Percentiles rank a stretch among this genome's conserved stretches.
Evolutionary conservation across 805 yeast species (phyloP).

Genomic region (Wickerhamiella nectarea): DNA sequence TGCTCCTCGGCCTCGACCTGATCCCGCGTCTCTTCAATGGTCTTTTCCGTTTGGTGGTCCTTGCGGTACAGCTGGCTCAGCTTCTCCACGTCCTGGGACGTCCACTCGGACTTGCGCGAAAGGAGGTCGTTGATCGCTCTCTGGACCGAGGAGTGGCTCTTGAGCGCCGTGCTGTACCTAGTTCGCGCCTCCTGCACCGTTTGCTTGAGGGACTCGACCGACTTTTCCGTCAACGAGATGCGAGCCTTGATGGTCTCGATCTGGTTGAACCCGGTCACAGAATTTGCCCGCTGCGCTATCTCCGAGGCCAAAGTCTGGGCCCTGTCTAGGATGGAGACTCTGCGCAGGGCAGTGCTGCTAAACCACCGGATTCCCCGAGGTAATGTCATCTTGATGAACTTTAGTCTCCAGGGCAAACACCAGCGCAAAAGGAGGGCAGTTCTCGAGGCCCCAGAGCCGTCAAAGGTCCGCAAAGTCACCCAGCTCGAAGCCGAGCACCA

Average conservation of each 20-base stretch:
- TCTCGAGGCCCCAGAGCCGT: background rate
- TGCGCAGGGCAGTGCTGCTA: background rate
- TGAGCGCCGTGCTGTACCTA: slow-evolving; percentile 23
- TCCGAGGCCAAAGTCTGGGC: slow-evolving; percentile 26
- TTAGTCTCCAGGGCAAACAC: slow-evolving; percentile 1
- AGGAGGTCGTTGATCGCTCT: slow-evolving; percentile 74
- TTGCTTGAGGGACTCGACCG: slow-evolving; percentile 36
- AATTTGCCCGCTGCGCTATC: slow-evolving; percentile 53
- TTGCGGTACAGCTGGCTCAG: slow-evolving; percentile 70
- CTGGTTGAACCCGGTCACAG: slow-evolving; percentile 78
- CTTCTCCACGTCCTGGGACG: slow-evolving; percentile 59
- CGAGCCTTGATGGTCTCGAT: slow-evolving; percentile 57
- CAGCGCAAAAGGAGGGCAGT: background rate
- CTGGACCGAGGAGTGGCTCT: slow-evolving; percentile 52
- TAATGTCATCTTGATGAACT: slow-evolving; percentile 2
- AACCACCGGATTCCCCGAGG: background rate
- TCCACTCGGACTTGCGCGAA: slow-evolving; percentile 77
- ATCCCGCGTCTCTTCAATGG: slow-evolving; percentile 44
- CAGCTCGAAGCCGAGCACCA: background rate
- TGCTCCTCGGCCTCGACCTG: slow-evolving; percentile 38
- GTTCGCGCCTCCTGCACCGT: slow-evolving; percentile 33
- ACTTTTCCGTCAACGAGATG: slow-evolving; percentile 43
- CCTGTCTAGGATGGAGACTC: slow-evolving; percentile 18
- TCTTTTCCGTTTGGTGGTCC: slow-evolving; percentile 60
- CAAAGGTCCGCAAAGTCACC: background rate